Base-by-base conservation (phyloP, 192 early-diverging fungal species). In the Spinellus fusiger region DNA sequence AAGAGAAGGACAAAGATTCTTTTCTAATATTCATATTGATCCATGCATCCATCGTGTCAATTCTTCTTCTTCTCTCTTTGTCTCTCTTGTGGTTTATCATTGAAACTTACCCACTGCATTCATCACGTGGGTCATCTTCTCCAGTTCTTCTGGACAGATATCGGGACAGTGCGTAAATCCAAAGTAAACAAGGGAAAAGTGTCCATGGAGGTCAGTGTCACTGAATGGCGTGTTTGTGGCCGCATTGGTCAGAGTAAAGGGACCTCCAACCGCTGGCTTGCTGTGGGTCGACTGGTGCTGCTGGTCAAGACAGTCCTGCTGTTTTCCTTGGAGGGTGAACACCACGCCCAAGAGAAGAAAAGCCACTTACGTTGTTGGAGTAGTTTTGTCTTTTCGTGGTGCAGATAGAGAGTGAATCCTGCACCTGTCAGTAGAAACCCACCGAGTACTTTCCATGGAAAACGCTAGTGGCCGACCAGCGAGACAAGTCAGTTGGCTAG, bases 101-200 rank as follows among this genome's bases (percentile, higher is more conserved):
- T 12, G 5, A n/a, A 4, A 73, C 81, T 64, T 82, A 90, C 88
- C 77, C 48, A 90, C 65, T 10, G 70, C 75, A 25, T 95, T 89
- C 22, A 93, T 78, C 6, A 93, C 90, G 37, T 88, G 82, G 5
- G 90, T 86, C 84, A 98, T 97, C 78, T 94, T 97, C 71, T 98
- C 94, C 32, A 98, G 77, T 73, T 98, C 96, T 65, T 97, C 96
- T 5, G 96, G 96, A 54, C 96, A 98, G 49, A 98, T 93, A 78
- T 98, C 96, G 1, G 96, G 96, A 71, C 96, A 98, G 75, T 96
- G 90, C 29, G 94, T 96, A 78, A 96, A 98, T 4, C 96, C 96
- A 84, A 98, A 98, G 75, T 98, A 98, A n/a, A 97, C 73, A 55
- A 98, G 74, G 72, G 85, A 80, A 65, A 86, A 97, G 51, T 86